Evolutionary conservation across 345 rosid genomes (phyloP).

Genomic region (Eucalyptus microcorys): DNA sequence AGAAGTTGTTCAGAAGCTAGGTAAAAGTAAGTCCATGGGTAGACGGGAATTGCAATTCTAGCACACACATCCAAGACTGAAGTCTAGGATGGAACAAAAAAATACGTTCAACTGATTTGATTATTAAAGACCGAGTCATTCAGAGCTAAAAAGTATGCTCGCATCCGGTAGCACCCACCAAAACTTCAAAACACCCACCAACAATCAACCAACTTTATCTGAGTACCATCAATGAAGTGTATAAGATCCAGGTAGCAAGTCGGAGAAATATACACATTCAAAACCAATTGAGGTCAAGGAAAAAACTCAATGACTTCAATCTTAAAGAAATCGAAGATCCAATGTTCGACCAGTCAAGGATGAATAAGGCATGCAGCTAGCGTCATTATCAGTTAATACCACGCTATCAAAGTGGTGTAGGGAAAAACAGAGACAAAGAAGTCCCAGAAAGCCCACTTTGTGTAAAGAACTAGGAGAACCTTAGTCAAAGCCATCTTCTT

Average conservation of each 20-base stretch:
- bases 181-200: neutral
- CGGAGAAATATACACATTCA: neutral
- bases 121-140: neutral
- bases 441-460: neutral
- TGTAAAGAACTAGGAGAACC: neutral
- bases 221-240: neutral
- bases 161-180: neutral
- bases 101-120: neutral
- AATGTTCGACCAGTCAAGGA: neutral
- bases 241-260: neutral
- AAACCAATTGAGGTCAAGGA: neutral
- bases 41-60: neutral
- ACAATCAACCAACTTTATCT: neutral
- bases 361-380: neutral
- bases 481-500: neutral
- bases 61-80: neutral
- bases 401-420: neutral
- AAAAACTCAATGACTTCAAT: neutral
- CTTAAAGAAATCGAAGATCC: neutral
- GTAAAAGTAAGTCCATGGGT: neutral
- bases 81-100: neutral
- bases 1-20: neutral
- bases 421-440: neutral
- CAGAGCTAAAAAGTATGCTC: neutral
- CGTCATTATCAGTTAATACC: neutral